A percentile compares a stretch with the other conserved stretches of the same genome.
Conservation (phyloP, 257 asterid genomes). For the Gentiana straminea region DNA sequence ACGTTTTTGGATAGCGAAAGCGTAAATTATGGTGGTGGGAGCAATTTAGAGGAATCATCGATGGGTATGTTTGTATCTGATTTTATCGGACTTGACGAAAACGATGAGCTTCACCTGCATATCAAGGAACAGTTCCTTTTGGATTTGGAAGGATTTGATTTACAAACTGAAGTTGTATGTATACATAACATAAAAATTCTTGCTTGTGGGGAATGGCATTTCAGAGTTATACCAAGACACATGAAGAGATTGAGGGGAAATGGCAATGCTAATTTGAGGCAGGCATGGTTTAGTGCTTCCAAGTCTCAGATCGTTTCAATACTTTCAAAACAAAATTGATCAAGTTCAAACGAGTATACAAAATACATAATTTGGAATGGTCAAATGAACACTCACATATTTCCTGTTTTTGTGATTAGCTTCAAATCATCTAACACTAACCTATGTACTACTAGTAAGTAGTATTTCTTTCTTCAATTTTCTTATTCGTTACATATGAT, state of each 20-base stretch:
- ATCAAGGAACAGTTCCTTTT: constrained; percentile 4
- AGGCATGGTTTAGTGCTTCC: constrained; percentile 24
- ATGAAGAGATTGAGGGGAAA: neutral
- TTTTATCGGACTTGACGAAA: constrained; percentile 4
- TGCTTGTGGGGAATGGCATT: constrained; percentile 5
- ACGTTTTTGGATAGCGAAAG: too few species aligned
- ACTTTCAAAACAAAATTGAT: constrained; percentile 25
- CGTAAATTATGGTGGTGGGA: neutral
- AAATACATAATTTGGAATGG: constrained; percentile 33
- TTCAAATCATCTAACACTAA: too few species aligned
- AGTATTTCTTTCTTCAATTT: too few species aligned
- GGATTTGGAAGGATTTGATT: constrained; percentile 8
- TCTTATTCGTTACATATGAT: too few species aligned
- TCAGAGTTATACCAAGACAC: neutral
- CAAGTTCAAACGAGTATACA: constrained; percentile 26
- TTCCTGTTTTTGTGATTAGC: neutral
- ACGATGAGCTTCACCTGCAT: neutral
- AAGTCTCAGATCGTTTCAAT: constrained; percentile 12
- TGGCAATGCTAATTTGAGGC: constrained; percentile 9
- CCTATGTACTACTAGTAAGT: too few species aligned
- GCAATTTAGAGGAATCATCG: neutral
- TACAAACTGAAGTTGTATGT: constrained; percentile 8
- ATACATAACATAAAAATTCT: constrained; percentile 6
- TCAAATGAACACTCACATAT: constrained; percentile 39
- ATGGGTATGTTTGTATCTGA: neutral